Evolutionary conservation across 2,329 filamentous ascomycete species (phyloP).

Genomic region (Pseudogymnoascus pannorum): DNA sequence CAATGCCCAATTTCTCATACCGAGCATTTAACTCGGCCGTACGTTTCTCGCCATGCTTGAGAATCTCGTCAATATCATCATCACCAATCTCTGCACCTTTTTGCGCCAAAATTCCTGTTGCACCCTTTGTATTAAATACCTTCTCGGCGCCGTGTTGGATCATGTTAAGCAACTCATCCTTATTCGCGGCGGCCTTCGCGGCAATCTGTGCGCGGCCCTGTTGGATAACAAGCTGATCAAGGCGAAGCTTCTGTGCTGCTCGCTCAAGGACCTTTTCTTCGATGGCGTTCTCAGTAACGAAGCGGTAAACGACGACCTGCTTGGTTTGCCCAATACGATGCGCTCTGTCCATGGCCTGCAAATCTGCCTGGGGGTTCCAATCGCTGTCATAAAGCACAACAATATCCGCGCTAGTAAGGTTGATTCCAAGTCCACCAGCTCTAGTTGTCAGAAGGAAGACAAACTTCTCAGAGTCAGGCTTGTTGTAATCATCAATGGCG

Average conservation of each 20-base stretch:
- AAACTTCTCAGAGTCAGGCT: slow-evolving; percentile 89
- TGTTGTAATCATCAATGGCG: slow-evolving; percentile 98
- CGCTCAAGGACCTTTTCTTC: slow-evolving; percentile 97
- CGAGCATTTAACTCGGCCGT: slow-evolving; percentile 87
- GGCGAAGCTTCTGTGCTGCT: slow-evolving; percentile 89
- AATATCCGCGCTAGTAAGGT: slow-evolving; percentile 89
- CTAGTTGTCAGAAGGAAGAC: slow-evolving; percentile 92
- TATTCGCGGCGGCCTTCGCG: slow-evolving; percentile 84
- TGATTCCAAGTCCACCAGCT: slow-evolving; percentile 93
- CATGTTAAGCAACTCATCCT: slow-evolving; percentile 94
- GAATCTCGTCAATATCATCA: slow-evolving; percentile 83
- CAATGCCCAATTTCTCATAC: slow-evolving; percentile 94
- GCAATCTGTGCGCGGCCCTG: slow-evolving; percentile 90
- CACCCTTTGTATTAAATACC: slow-evolving; percentile 72
- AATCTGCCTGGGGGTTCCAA: slow-evolving; percentile 97
- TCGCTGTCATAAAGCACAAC: slow-evolving; percentile 96
- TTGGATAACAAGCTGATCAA: slow-evolving; percentile 96
- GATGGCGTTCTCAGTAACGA: slow-evolving; percentile 96
- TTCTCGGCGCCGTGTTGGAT: slow-evolving; percentile 98
- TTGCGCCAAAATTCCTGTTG: slow-evolving; percentile 51
- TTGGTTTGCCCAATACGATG: slow-evolving; percentile 98
- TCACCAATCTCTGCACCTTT: slow-evolving; percentile 63
- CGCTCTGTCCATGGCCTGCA: slow-evolving; percentile 97
- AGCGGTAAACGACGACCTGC: slow-evolving; percentile 92
- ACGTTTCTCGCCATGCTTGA: slow-evolving; percentile 77